Evolutionary conservation across 305 asterid species (phyloP), one percentile per base, ranked within the genome.

Genomic region (Rubia balearica): DNA sequence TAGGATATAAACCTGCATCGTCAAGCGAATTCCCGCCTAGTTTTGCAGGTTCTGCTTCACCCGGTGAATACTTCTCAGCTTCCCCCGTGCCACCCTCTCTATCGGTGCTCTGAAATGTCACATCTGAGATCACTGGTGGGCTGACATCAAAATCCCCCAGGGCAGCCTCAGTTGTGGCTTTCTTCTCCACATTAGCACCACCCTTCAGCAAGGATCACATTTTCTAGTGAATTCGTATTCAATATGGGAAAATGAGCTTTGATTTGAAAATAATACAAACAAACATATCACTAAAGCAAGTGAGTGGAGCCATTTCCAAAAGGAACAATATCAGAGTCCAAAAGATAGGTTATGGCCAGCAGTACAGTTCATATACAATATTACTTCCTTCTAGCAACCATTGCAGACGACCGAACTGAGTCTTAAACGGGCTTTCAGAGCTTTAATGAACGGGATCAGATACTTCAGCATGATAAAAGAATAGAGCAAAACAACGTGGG

Each of bases 121-220:
- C 79, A 78, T 82, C 86, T 45, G 91, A 75, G 76, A 81, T 78
- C 60, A 80, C 79, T 0, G 96, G 82, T 77, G 84, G 68, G 65
- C 33, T 77, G 69, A 78, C 74, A 71, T 82, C 77, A 24, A 73
- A 73, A 75, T 89, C 88, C 75, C 76, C 92, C 2, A 59, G 71
- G 6, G 81, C 70, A 46, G 83, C 78, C 81, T 83, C 85, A 3
- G 77, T 43, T 13, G 78, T 72, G 62, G 68, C 75, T 80, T 75
- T 81, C 71, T 83, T 85, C 80, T 84, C 86, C 22, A 80, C 71
- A n/a, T 81, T 75, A 61, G 62, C 89, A 82, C 81, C 89, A 82
- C 80, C 85, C 98, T 93, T 81, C 85, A 80, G 24, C 73, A 63
- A 73, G 63, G 48, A 74, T 22, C 16, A 75, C 24, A 77, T 72